Conservation (phyloP, 768 basidiomycete species). For the Xanthoconium stramineum region DNA sequence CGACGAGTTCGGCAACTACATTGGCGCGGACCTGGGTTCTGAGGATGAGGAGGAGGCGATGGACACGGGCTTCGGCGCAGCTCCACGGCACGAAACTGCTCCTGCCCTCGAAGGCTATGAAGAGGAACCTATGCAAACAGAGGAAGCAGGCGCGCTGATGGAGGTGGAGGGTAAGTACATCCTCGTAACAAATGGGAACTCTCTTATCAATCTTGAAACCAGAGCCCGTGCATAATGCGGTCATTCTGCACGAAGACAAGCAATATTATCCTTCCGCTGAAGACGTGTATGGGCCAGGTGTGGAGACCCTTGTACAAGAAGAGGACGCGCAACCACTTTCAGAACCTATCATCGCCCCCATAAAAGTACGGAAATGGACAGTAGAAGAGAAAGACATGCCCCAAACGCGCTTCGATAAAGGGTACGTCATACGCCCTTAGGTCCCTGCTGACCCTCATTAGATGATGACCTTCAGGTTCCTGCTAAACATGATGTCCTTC, state of each 20-base stretch:
- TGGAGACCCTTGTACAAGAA: conserved; percentile 96
- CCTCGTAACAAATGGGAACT: background rate
- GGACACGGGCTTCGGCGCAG: conserved; percentile 47
- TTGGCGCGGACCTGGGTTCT: conserved; percentile 91
- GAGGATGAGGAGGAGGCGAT: conserved; percentile 63
- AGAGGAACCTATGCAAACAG: conserved; percentile 57
- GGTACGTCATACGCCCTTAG: conserved; percentile 47
- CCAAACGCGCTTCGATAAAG: conserved; percentile 95
- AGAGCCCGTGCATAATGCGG: conserved; percentile 80
- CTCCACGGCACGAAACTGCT: conserved; percentile 35
- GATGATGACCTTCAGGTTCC: conserved; percentile 55
- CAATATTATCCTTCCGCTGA: conserved; percentile 93
- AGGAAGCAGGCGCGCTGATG: conserved; percentile 71
- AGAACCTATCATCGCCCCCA: conserved; percentile 92
- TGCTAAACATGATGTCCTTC: conserved; percentile 86
- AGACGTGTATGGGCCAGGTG: conserved; percentile 90
- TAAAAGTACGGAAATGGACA: conserved; percentile 92
- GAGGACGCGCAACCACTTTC: conserved; percentile 95
- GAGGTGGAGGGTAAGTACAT: conserved; percentile 69
- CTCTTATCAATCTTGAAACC: conserved; percentile 12
- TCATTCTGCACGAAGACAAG: conserved; percentile 94
- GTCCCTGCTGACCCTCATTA: conserved; percentile 4
- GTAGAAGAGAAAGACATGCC: conserved; percentile 96
- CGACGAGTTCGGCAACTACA: conserved; percentile 97
- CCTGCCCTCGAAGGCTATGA: conserved; percentile 82